A percentile compares a stretch with the other conserved stretches of the same genome.
Conservation (phyloP, 805 yeast species). For the Blastobotrys terrestris region DNA sequence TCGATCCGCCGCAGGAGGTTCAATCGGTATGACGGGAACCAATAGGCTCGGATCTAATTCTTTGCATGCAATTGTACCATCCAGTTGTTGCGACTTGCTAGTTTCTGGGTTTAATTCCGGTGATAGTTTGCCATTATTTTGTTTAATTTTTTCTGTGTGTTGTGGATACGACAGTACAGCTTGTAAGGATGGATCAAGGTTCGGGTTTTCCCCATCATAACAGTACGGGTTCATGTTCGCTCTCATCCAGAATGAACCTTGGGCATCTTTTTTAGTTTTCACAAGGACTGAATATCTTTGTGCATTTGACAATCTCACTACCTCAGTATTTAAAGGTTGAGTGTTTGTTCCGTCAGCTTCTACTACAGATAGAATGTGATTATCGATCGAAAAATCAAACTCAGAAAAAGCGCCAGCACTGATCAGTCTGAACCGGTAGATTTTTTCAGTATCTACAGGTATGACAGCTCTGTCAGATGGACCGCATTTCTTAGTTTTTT, state of each 20-base stretch:
- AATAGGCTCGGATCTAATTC: constrained; percentile 23
- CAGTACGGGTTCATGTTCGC: constrained; percentile 35
- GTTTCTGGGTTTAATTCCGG: background rate
- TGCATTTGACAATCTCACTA: constrained; percentile 51
- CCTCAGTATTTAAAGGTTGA: constrained; percentile 22
- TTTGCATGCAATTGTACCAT: constrained; percentile 23
- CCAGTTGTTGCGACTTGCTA: constrained; percentile 7
- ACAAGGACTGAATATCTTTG: constrained; percentile 73
- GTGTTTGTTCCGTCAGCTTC: constrained; percentile 33
- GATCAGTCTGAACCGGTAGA: constrained; percentile 24
- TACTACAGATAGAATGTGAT: constrained; percentile 24
- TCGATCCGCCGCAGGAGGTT: constrained; percentile 29
- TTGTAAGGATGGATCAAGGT: constrained; percentile 30
- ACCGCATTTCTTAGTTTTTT: constrained; percentile 18
- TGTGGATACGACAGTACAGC: constrained; percentile 33
- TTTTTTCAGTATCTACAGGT: constrained; percentile 17
- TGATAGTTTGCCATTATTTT: constrained; percentile 4
- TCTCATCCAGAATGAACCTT: constrained; percentile 36
- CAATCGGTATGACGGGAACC: constrained; percentile 17
- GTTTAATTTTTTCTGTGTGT: constrained; percentile 12
- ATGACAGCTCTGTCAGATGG: constrained; percentile 19
- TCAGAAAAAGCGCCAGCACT: constrained; percentile 32
- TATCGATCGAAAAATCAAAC: constrained; percentile 28
- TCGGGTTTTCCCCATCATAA: constrained; percentile 31
- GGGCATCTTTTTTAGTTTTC: constrained; percentile 24